Evolutionary conservation across 495 filamentous ascomycete genomes (phyloP).

Genomic region (Immersiella caudata): DNA sequence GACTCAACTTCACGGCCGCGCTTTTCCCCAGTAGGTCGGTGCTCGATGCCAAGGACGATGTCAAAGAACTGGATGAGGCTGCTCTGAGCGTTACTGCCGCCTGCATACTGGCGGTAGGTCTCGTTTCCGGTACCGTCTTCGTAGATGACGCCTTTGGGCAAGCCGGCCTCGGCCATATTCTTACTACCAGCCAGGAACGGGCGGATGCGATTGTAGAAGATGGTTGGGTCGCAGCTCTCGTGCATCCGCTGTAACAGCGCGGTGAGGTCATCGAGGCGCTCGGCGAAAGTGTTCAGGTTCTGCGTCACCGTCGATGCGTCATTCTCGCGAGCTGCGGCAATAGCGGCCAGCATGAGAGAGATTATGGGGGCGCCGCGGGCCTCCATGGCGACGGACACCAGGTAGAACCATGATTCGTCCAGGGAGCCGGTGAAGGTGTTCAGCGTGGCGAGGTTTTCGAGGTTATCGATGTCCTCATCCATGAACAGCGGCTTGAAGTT

Average conservation of each 20-base stretch:
- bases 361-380: slow-evolving; percentile 88
- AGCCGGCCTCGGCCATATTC: slow-evolving; percentile 93
- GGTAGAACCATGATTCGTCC: slow-evolving; percentile 98
- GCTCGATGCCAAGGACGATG: slow-evolving; percentile 83
- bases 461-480: slow-evolving; percentile 74
- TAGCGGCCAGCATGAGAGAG: slow-evolving; percentile 83
- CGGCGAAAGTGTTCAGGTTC: slow-evolving; percentile 76
- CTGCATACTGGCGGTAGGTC: slow-evolving; percentile 81
- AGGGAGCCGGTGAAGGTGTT: slow-evolving; percentile 92
- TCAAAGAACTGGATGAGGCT: slow-evolving; percentile 98
- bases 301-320: slow-evolving; percentile 72
- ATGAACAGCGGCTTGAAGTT: slow-evolving; percentile 90
- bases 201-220: slow-evolving; percentile 92
- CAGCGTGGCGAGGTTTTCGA: slow-evolving; percentile 83
- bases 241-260: slow-evolving; percentile 80
- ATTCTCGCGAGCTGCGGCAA: slow-evolving; percentile 73
- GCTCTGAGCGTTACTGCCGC: slow-evolving; percentile 95
- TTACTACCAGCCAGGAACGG: slow-evolving; percentile 95
- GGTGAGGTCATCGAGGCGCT: slow-evolving; percentile 82
- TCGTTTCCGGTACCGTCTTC: slow-evolving; percentile 73
- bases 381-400: slow-evolving; percentile 94
- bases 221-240: slow-evolving; percentile 89
- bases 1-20: slow-evolving; percentile 46
- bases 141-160: slow-evolving; percentile 86
- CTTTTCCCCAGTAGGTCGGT: slow-evolving; percentile 85